Evolutionary conservation across 441 rosid species (phyloP).

Genomic region (Arabidopsis hybrid): DNA sequence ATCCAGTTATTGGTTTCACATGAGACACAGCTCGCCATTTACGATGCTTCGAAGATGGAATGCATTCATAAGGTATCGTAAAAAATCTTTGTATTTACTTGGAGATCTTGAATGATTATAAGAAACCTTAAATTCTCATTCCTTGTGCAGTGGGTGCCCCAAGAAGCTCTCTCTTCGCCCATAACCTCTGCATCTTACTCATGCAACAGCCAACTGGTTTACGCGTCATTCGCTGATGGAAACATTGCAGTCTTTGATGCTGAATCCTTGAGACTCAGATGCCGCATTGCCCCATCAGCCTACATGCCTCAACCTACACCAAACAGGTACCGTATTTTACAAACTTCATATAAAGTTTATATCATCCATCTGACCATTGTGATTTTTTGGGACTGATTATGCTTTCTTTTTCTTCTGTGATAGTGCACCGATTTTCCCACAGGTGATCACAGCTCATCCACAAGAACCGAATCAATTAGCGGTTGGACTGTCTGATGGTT

Average conservation of each 20-base stretch:
- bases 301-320: slow-evolving; percentile 53
- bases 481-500: slow-evolving; percentile 64
- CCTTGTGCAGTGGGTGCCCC: slow-evolving; percentile 69
- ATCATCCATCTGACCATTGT: background rate
- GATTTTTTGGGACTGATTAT: background rate
- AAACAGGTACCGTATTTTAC: slow-evolving; percentile 47
- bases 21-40: slow-evolving; percentile 70
- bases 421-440: slow-evolving; percentile 58
- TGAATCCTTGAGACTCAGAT: slow-evolving; percentile 60
- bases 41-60: slow-evolving; percentile 70
- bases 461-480: slow-evolving; percentile 69
- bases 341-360: background rate
- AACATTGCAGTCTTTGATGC: slow-evolving; percentile 71
- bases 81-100: background rate
- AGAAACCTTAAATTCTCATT: background rate
- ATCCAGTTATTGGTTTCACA: slow-evolving; percentile 70
- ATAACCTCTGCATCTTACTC: slow-evolving; percentile 70
- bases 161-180: slow-evolving; percentile 62
- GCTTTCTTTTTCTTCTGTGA: slow-evolving; percentile 14
- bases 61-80: slow-evolving; percentile 57
- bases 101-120: background rate
- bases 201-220: slow-evolving; percentile 72
- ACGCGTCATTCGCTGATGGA: slow-evolving; percentile 64
- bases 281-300: slow-evolving; percentile 72
- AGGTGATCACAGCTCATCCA: slow-evolving; percentile 69